Percentiles rank a stretch among this genome's conserved stretches.
These are phyloP conservation scores for Didymella keratinophila DNA, from an alignment of 2,329 filamentous ascomycete genomes.

Conservation along the genomic window DNA sequence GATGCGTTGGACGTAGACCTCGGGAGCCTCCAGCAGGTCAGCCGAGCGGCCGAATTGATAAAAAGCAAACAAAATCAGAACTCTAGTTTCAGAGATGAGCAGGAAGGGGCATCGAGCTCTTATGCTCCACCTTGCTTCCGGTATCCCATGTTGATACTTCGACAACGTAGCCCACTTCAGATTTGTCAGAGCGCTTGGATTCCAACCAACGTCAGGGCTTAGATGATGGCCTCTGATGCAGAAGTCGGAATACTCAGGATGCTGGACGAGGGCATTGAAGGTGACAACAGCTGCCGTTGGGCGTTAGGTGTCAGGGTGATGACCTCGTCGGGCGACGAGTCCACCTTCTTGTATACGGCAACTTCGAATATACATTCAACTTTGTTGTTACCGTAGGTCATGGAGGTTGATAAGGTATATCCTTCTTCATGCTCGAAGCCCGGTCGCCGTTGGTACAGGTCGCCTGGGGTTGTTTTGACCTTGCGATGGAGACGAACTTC, in stretches of 20 bases:
- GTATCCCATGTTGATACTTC: not conserved
- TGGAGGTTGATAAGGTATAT: conserved; percentile 1
- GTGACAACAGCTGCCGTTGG: not conserved
- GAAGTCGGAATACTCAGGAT: not conserved
- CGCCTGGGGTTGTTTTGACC: not conserved
- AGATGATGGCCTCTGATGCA: not conserved
- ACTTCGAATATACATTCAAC: not conserved
- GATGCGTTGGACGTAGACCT: not conserved
- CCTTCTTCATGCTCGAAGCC: conserved; percentile 9
- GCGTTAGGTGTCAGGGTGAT: not conserved
- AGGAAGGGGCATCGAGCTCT: not conserved
- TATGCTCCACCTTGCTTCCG: not conserved
- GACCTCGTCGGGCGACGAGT: not conserved
- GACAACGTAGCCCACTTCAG: not conserved
- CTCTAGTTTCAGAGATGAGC: not conserved
- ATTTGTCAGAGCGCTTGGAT: not conserved
- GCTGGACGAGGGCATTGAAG: not conserved
- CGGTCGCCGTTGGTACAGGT: not conserved
- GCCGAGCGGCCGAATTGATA: not conserved
- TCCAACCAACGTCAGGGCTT: not conserved
- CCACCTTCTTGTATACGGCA: not conserved
- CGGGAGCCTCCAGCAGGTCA: not conserved
- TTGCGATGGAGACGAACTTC: not conserved
- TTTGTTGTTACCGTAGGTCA: not conserved
- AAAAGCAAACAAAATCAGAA: not conserved